Percentiles rank a stretch among this genome's conserved stretches.
Evolutionary conservation across 345 rosid species (phyloP).

Genomic region (Geranium brycei): DNA sequence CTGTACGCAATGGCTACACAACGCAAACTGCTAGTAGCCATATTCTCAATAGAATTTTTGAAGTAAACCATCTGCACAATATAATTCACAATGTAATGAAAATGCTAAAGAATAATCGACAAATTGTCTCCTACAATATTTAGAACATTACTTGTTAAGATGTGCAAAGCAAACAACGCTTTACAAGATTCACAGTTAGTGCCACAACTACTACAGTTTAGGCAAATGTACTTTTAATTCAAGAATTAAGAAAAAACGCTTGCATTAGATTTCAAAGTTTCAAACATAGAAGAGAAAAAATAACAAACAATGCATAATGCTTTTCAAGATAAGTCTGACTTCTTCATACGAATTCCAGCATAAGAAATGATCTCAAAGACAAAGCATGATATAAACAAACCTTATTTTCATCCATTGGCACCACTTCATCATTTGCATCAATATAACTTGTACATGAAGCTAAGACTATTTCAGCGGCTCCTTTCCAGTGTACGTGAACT

Average conservation of each 20-base stretch:
- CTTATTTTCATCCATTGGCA: conserved; percentile 54
- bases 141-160: neutral
- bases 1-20: conserved; percentile 88
- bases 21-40: conserved; percentile 82
- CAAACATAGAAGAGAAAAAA: too few relatives aligned
- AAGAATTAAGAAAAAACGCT: too few relatives aligned
- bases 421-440: conserved; percentile 35
- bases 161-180: neutral
- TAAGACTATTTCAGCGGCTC: conserved; percentile 93
- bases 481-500: conserved; percentile 91
- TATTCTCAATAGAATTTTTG: conserved; percentile 49
- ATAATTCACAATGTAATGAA: conserved; percentile 2
- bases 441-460: conserved; percentile 58
- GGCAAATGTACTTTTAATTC: too few relatives aligned
- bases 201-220: too few relatives aligned
- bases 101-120: neutral
- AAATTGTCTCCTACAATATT: neutral
- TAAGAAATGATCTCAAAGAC: neutral
- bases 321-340: too few relatives aligned
- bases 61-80: conserved; percentile 37
- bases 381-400: conserved; percentile 17
- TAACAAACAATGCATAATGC: too few relatives aligned
- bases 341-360: too few relatives aligned
- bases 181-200: too few relatives aligned
- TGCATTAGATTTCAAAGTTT: too few relatives aligned